Conservation (phyloP, 768 basidiomycete species). For the Naganishia antarctica region DNA sequence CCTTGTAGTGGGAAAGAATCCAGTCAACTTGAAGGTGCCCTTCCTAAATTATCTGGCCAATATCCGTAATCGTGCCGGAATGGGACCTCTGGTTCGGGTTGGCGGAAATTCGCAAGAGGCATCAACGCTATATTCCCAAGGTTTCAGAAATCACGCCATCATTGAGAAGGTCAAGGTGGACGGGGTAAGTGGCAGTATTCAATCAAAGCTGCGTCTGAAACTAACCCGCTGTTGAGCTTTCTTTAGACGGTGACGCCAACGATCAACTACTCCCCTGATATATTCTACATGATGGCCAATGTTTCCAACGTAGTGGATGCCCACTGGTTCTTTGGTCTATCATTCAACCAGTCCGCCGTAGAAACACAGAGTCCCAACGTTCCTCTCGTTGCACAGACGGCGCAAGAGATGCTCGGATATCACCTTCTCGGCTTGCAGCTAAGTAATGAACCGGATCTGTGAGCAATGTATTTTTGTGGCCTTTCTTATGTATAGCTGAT, state of each 20-base stretch:
- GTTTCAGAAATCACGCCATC: constrained; percentile 54
- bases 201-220: too few relatives aligned
- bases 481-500: not conserved
- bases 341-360: constrained; percentile 59
- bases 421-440: constrained; percentile 65
- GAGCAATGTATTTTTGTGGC: constrained; percentile 5
- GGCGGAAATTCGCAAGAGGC: constrained; percentile 78
- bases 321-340: constrained; percentile 59
- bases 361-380: constrained; percentile 53
- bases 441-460: constrained; percentile 77
- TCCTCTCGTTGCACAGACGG: constrained; percentile 56
- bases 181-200: constrained; percentile 21
- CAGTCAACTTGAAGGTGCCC: constrained; percentile 56
- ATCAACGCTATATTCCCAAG: constrained; percentile 54
- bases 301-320: constrained; percentile 60
- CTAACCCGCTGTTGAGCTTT: too few relatives aligned
- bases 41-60: constrained; percentile 78
- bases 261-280: constrained; percentile 45
- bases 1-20: constrained; percentile 48
- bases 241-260: constrained; percentile 44
- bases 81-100: constrained; percentile 61
- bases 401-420: constrained; percentile 61
- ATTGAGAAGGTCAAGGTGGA: constrained; percentile 54
- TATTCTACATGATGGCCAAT: constrained; percentile 58
- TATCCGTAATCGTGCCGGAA: constrained; percentile 62